These are phyloP conservation scores for Corylus americana DNA, from an alignment of 306 rosid species.

Conservation along the genomic window DNA sequence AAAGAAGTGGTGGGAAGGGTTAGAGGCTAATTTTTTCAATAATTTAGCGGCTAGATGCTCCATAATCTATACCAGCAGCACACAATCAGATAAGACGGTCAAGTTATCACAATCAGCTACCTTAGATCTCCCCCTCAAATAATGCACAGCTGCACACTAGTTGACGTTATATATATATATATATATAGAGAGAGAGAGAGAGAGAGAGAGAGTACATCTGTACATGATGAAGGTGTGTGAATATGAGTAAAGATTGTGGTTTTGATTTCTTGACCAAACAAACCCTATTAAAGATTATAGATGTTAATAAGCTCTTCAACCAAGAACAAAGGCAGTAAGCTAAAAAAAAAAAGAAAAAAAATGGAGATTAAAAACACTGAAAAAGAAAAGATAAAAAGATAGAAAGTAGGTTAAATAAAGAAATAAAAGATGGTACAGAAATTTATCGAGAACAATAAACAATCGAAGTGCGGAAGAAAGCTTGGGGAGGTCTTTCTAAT, in stretches of 20 bases:
- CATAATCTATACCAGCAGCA: background rate
- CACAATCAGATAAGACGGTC: constrained; percentile 41
- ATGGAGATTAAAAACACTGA: constrained; percentile 22
- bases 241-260: constrained; percentile 48
- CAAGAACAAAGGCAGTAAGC: constrained; percentile 59
- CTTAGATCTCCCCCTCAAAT: constrained; percentile 14
- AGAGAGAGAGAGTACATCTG: no score
- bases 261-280: constrained; percentile 58
- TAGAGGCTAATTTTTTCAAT: no score
- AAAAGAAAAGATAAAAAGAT: constrained; percentile 14
- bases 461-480: constrained; percentile 12
- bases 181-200: no score
- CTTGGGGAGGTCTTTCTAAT: constrained; percentile 36
- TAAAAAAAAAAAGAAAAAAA: constrained; percentile 40
- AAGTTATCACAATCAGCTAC: constrained; percentile 30
- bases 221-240: constrained; percentile 11
- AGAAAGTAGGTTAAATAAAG: constrained; percentile 1
- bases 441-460: constrained; percentile 8
- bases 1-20: no score
- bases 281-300: constrained; percentile 46
- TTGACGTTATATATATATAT: no score
- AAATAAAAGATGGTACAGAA: constrained; percentile 5
- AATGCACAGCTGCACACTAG: no score
- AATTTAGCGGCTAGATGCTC: no score
- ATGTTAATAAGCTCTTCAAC: constrained; percentile 48